Conservation (phyloP, 139 green algal species). For the Gonium pectorale region DNA sequence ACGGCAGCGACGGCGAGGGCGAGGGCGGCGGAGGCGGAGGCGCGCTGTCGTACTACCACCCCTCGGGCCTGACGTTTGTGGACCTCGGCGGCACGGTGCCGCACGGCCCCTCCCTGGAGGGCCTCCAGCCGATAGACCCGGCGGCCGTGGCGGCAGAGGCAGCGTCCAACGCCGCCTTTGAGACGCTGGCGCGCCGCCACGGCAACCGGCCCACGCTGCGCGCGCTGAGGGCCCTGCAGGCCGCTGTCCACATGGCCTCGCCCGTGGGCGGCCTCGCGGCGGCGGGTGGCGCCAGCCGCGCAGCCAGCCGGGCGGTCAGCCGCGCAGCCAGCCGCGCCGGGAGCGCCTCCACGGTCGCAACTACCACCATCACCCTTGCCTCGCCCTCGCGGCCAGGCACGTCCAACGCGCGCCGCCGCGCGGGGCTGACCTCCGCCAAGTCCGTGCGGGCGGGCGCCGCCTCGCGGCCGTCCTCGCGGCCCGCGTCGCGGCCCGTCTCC, state of each 20-base stretch:
- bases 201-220: background rate
- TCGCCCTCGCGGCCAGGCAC: background rate
- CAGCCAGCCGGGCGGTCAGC: no score
- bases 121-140: conserved; percentile 17
- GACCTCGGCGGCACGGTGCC: background rate
- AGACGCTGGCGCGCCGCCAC: conserved; percentile 14
- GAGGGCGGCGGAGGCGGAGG: no score
- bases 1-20: no score
- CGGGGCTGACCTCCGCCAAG: no score
- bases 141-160: background rate
- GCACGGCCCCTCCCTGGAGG: conserved; percentile 5
- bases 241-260: no score
- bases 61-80: background rate
- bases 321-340: background rate
- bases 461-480: no score
- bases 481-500: no score
- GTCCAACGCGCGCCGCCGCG: no score
- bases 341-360: background rate
- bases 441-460: no score
- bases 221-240: no score
- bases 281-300: background rate
- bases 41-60: conserved; percentile 27
- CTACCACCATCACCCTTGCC: background rate
- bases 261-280: background rate
- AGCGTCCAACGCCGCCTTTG: background rate